Conservation (phyloP, 495 filamentous ascomycete species). For the Entonaema liquescens region DNA sequence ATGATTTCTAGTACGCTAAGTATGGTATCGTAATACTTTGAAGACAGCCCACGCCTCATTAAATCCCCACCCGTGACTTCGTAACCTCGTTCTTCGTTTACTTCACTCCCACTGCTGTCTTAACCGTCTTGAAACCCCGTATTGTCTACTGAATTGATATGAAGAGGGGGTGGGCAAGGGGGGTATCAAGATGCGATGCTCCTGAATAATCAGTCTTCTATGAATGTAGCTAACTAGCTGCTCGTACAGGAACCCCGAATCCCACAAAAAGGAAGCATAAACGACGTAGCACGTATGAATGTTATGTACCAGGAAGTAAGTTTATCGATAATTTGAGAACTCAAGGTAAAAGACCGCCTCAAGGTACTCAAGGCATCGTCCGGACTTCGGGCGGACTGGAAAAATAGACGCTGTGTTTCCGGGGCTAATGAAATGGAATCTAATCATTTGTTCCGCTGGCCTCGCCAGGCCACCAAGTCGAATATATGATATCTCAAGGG, state of each 20-base stretch:
- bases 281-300: not conserved
- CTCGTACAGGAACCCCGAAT: not conserved
- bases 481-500: not conserved
- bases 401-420: not conserved
- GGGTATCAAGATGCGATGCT: constrained; percentile 33
- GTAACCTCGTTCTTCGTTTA: not conserved
- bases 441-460: not conserved
- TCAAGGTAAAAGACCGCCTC: not conserved
- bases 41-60: constrained; percentile 8
- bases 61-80: constrained; percentile 8
- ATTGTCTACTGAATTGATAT: constrained; percentile 17
- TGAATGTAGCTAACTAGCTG: not conserved
- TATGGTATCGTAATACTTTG: not conserved
- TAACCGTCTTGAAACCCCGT: constrained; percentile 19
- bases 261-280: not conserved
- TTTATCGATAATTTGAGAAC: not conserved
- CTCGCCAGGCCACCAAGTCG: not conserved
- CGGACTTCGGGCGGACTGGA: not conserved
- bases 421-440: constrained; percentile 8
- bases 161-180: constrained; percentile 15
- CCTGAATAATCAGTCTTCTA: constrained; percentile 30
- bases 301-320: too few species aligned
- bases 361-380: not conserved
- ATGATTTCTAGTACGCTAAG: constrained; percentile 15
- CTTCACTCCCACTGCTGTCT: not conserved